Evolutionary conservation across 768 basidiomycete species (phyloP).

Genomic region (Termitomyces sp.): DNA sequence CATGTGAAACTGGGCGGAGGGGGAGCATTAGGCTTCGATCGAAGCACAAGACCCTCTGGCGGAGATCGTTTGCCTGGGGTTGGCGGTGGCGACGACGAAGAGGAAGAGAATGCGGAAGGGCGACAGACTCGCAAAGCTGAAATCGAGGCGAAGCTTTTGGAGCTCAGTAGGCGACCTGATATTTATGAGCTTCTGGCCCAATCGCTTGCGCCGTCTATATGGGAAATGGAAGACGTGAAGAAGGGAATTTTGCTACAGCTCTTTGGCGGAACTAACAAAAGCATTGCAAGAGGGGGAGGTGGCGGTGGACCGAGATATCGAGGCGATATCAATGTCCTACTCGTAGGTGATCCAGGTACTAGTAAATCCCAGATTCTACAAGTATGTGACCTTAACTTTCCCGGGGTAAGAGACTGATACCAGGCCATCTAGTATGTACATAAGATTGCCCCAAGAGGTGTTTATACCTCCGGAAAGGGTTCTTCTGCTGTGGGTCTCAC

Average conservation of each 20-base stretch:
- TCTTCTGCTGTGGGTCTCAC: constrained; percentile 98
- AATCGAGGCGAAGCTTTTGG: constrained; percentile 71
- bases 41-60: constrained; percentile 64
- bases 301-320: constrained; percentile 95
- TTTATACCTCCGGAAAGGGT: constrained; percentile 96
- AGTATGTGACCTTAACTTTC: constrained; percentile 34
- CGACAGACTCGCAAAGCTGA: constrained; percentile 53
- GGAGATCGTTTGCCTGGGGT: constrained; percentile 66
- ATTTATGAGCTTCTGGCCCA: constrained; percentile 82
- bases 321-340: constrained; percentile 95
- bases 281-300: constrained; percentile 85
- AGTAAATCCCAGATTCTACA: constrained; percentile 94
- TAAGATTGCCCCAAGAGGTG: constrained; percentile 96
- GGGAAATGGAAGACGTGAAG: constrained; percentile 99
- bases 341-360: constrained; percentile 97
- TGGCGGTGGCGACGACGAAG: constrained; percentile 65
- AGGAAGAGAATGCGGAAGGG: constrained; percentile 45
- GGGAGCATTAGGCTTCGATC: constrained; percentile 70
- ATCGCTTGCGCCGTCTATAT: constrained; percentile 91
- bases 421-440: constrained; percentile 76
- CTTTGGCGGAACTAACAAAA: constrained; percentile 98
- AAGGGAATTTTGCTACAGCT: constrained; percentile 95
- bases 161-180: constrained; percentile 70
- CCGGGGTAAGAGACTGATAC: not conserved
- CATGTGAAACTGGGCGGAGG: constrained; percentile 80